Evolutionary conservation across 1,139 yeast species (phyloP), one percentile per base, ranked within the genome.

Genomic region (Magnusiomyces starmeri): DNA sequence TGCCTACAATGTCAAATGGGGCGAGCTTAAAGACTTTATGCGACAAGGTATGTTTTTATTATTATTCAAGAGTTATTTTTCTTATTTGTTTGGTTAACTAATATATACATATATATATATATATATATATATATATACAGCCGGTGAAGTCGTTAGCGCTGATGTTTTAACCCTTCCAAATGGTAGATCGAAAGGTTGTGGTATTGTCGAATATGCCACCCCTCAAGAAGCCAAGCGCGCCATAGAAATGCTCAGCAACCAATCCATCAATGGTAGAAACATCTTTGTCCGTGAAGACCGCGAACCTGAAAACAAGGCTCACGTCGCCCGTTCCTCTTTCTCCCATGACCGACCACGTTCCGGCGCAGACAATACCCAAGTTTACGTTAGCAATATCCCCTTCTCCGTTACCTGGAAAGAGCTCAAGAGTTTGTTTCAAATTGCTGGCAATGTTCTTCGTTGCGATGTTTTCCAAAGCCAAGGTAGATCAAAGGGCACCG

Each of bases 401-500:
- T 90, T 78, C 69, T 76, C 85, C 7, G 74, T 80, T 51, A 83
- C 79, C 60, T 87, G 96, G 95, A 92, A 85, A 67, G 83, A 85
- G 48, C 74, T 90, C 62, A 86, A 88, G 65, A 96, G 89, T 64
- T 68, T 89, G 63, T 87, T 89, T 76, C 79, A 87, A 62, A 78
- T 77, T 52, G 82, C 81, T 49, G 96, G 96, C 49, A 78, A 75
- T 52, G 86, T 89, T 32, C 73, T 79, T 35, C 81, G 94, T 57
- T 96, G 96, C 2, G 96, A 89, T 65, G 82, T 90, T 42, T 79
- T 81, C 64, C 69, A 75, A 49, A 86, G 81, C 60, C 76, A 78
- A 61, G 96, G 96, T 22, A 79, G 85, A 61, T 86, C 96, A 2
- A 79, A 84, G 68, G 97, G 97, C 1, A 83, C 81, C 63, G 97